Evolutionary conservation across 2,329 filamentous ascomycete genomes (phyloP).

Genomic region (Erysiphe pulchra): DNA sequence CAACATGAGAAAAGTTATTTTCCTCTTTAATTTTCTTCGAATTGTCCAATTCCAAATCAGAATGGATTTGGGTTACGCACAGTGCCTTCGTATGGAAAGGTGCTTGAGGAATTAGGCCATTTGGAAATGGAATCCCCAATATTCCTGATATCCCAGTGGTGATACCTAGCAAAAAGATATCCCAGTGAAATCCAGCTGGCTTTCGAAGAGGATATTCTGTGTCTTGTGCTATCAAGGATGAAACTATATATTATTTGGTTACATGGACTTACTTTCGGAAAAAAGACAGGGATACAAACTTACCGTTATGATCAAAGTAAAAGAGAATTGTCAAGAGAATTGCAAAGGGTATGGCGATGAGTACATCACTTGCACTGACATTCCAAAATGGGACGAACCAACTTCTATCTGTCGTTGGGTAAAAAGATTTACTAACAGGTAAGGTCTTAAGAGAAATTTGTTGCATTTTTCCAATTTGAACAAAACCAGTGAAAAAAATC

Average conservation of each 20-base stretch:
- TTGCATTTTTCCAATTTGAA: slow-evolving; percentile 65
- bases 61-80: slow-evolving; percentile 36
- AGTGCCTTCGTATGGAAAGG: slow-evolving; percentile 61
- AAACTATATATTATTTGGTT: slow-evolving; percentile 24
- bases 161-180: slow-evolving; percentile 54
- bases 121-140: slow-evolving; percentile 56
- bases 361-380: slow-evolving; percentile 44
- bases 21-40: slow-evolving; percentile 30
- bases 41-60: slow-evolving; percentile 18
- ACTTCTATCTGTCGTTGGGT: slow-evolving; percentile 42
- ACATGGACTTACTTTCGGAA: not conserved
- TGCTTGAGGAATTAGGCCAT: slow-evolving; percentile 61
- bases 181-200: slow-evolving; percentile 68
- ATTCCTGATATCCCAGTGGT: slow-evolving; percentile 54
- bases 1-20: slow-evolving; percentile 32
- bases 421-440: slow-evolving; percentile 54
- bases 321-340: slow-evolving; percentile 62
- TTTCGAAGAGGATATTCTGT: slow-evolving; percentile 62
- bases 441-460: slow-evolving; percentile 41
- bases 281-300: slow-evolving; percentile 3
- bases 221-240: slow-evolving; percentile 58
- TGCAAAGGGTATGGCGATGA: slow-evolving; percentile 70
- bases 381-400: slow-evolving; percentile 76
- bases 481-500: slow-evolving; percentile 74
- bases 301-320: slow-evolving; percentile 75